Percentiles rank a stretch among this genome's conserved stretches.
Evolutionary conservation across 768 basidiomycete genomes (phyloP).

Genomic region (Rubroboletus pulcherrimus): DNA sequence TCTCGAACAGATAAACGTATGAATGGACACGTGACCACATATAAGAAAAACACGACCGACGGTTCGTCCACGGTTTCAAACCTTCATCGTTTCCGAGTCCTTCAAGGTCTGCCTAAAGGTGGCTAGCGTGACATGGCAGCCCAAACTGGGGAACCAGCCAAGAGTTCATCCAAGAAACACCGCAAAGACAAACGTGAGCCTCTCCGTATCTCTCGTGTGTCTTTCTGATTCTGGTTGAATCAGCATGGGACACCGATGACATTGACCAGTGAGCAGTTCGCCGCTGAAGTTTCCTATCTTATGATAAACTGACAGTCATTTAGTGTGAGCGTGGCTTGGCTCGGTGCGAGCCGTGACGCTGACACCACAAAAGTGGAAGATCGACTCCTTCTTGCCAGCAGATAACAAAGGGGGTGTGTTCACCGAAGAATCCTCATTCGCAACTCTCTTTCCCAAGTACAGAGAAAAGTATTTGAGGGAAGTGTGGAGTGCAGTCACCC

Average conservation of each 20-base stretch:
- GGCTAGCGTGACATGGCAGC: constrained; percentile 18
- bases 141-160: constrained; percentile 34
- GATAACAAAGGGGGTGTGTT: constrained; percentile 85
- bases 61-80: too few relatives aligned
- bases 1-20: background rate
- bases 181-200: constrained; percentile 92
- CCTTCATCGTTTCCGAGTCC: background rate
- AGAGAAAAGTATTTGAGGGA: constrained; percentile 95
- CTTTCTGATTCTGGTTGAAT: constrained; percentile 18
- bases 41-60: background rate
- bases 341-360: constrained; percentile 1
- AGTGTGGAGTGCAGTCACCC: constrained; percentile 89
- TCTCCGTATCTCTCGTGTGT: background rate
- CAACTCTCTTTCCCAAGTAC: constrained; percentile 97
- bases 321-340: constrained; percentile 40
- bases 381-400: constrained; percentile 68
- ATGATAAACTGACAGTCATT: constrained; percentile 1
- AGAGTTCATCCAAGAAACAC: constrained; percentile 84
- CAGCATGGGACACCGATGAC: constrained; percentile 99
- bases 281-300: background rate
- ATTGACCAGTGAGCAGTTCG: constrained; percentile 86
- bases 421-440: constrained; percentile 95
- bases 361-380: constrained; percentile 65
- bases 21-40: constrained; percentile 18
- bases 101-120: background rate